These are phyloP conservation scores for Paramecium octaurelia DNA, from an alignment of 73 alveolate species.

Conservation along the genomic window DNA sequence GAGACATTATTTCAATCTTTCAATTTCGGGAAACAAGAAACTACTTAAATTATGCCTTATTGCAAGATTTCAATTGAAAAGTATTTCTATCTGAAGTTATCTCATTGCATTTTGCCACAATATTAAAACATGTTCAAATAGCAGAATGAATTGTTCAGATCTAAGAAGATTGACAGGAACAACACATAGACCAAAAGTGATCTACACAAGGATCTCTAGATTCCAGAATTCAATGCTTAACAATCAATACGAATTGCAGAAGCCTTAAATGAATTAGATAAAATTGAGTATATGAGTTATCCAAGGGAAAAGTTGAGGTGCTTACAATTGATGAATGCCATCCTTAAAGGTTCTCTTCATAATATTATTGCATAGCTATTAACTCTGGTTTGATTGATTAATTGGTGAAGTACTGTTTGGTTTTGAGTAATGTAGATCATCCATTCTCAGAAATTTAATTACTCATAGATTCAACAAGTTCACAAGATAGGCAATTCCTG, in stretches of 20 bases:
- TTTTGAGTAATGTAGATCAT: background rate
- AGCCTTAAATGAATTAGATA: background rate
- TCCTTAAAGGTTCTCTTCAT: background rate
- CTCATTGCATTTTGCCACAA: background rate
- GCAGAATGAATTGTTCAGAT: background rate
- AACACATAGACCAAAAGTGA: background rate
- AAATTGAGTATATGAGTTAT: slow-evolving; percentile 10
- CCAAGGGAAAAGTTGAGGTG: slow-evolving; percentile 29
- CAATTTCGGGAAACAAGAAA: slow-evolving; percentile 8
- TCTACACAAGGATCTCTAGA: background rate
- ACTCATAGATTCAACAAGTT: slow-evolving; percentile 18
- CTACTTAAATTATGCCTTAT: slow-evolving; percentile 18
- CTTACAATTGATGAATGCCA: slow-evolving; percentile 23
- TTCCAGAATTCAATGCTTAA: background rate
- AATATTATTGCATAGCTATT: background rate
- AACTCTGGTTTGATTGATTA: background rate
- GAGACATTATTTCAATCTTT: slow-evolving; percentile 21
- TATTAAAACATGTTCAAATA: background rate
- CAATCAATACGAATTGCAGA: background rate
- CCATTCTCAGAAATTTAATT: slow-evolving; percentile 22
- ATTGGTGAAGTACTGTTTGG: background rate
- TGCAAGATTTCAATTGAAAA: background rate
- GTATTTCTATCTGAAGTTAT: background rate
- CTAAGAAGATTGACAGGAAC: background rate
- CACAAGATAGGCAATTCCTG: background rate